phyloP scores from a whole-genome alignment of 306 rosid genomes.

The Sicyos edulis region DNA sequence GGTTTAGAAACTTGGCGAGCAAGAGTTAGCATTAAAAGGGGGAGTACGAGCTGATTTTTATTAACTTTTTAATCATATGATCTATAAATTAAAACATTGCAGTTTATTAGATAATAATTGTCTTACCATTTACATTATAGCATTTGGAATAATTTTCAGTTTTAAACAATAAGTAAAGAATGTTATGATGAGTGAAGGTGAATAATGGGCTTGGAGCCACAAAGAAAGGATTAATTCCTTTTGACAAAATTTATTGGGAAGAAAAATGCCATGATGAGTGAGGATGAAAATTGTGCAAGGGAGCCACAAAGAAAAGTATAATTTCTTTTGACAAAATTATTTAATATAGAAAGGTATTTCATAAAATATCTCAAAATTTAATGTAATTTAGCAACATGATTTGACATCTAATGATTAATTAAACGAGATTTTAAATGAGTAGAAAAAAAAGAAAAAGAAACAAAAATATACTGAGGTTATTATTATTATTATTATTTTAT shows the following conservation, averaged over 20 bases:
- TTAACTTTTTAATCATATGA: background rate
- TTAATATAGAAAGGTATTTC: background rate
- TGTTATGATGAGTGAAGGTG: background rate
- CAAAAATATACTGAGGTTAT: no score
- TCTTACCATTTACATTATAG: background rate
- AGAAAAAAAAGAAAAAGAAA: no score
- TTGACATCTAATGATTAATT: background rate
- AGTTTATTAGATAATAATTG: background rate
- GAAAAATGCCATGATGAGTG: slow-evolving; percentile 1
- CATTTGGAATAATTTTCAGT: background rate
- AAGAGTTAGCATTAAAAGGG: background rate
- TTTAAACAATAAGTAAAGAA: background rate
- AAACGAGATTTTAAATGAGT: no score
- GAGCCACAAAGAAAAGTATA: slow-evolving; percentile 3
- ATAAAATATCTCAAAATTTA: background rate
- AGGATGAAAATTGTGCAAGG: background rate
- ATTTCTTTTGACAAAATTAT: background rate
- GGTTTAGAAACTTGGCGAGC: no score
- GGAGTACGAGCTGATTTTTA: background rate
- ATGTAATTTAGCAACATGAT: background rate
- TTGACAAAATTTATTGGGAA: background rate
- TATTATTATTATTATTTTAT: no score
- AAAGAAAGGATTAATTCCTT: no score
- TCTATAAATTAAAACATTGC: background rate
- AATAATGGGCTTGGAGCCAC: background rate